These are phyloP conservation scores for Marasmius sp. DNA, from an alignment of 1,284 basidiomycete species.

Conservation along the genomic window DNA sequence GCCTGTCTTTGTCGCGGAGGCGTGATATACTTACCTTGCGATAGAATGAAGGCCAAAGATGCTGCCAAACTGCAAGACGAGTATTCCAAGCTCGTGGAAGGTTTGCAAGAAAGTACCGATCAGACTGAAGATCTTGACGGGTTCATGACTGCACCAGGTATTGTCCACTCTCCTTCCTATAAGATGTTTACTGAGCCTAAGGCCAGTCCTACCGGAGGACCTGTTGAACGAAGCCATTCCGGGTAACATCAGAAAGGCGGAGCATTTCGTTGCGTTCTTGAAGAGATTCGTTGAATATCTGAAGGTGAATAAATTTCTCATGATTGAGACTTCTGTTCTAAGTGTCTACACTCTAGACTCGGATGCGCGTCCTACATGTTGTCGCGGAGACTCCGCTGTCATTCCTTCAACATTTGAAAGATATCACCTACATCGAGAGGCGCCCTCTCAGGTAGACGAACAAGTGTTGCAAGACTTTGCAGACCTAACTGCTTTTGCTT, in stretches of 20 bases:
- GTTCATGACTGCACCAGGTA: conserved; percentile 90
- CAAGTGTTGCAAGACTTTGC: neutral
- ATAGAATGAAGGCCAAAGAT: conserved; percentile 91
- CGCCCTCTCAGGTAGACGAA: conserved; percentile 80
- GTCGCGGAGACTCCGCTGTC: conserved; percentile 99
- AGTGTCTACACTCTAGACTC: conserved; percentile 58
- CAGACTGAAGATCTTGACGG: conserved; percentile 73
- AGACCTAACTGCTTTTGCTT: conserved; percentile 10
- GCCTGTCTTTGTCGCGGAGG: conserved; percentile 20
- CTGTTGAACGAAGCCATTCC: conserved; percentile 94
- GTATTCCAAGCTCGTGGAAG: conserved; percentile 95
- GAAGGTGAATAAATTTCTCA: conserved; percentile 58
- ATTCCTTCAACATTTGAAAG: conserved; percentile 97
- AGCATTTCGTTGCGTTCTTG: conserved; percentile 98
- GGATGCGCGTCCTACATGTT: conserved; percentile 98
- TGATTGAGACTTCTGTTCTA: conserved; percentile 7
- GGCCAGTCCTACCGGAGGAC: conserved; percentile 87
- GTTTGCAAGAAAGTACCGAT: conserved; percentile 77
- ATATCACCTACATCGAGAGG: conserved; percentile 98
- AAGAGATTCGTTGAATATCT: conserved; percentile 99
- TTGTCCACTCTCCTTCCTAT: conserved; percentile 8
- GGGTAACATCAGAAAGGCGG: conserved; percentile 97
- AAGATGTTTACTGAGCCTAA: conserved; percentile 6
- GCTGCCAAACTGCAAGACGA: conserved; percentile 95
- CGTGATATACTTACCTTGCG: conserved; percentile 1